These are phyloP conservation scores for Aureobasidium leucospermi DNA, from an alignment of 2,329 filamentous ascomycete species.

Conservation along the genomic window DNA sequence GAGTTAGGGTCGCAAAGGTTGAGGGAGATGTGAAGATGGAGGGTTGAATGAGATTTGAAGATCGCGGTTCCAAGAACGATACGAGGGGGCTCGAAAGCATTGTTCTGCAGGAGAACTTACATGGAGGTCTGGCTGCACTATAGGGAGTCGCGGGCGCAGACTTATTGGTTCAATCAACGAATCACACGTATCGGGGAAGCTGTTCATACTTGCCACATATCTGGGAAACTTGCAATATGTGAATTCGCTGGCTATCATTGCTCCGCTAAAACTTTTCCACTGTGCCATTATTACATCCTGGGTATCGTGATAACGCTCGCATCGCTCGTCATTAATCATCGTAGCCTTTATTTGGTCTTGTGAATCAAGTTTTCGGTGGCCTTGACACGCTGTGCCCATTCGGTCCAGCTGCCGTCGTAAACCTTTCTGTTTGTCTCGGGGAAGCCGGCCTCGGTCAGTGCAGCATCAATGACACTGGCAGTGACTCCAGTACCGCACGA, in stretches of 20 bases:
- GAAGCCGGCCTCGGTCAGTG: constrained; percentile 69
- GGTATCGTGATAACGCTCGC: neutral
- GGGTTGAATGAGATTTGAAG: neutral
- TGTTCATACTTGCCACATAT: too few relatives aligned
- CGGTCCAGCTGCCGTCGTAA: constrained; percentile 95
- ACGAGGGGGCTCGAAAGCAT: too few relatives aligned
- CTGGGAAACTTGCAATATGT: too few relatives aligned
- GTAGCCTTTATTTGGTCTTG: constrained; percentile 16
- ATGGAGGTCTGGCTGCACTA: too few relatives aligned
- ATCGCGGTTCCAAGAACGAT: too few relatives aligned
- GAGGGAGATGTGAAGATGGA: neutral
- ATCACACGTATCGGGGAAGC: neutral
- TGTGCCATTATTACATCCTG: neutral
- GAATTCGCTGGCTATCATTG: neutral
- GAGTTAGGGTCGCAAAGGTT: neutral
- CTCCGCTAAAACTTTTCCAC: neutral
- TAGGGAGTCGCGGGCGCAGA: too few relatives aligned
- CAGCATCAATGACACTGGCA: constrained; percentile 82
- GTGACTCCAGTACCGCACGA: constrained; percentile 94
- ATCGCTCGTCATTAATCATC: neutral
- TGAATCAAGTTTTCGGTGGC: constrained; percentile 28
- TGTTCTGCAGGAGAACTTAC: too few relatives aligned
- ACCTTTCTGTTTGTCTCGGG: constrained; percentile 63
- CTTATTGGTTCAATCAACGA: too few relatives aligned
- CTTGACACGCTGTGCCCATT: constrained; percentile 32